Evolutionary conservation across 2,329 filamentous ascomycete species (phyloP), one percentile per base, ranked within the genome.

Genomic region (Trichoderma semiorbis): DNA sequence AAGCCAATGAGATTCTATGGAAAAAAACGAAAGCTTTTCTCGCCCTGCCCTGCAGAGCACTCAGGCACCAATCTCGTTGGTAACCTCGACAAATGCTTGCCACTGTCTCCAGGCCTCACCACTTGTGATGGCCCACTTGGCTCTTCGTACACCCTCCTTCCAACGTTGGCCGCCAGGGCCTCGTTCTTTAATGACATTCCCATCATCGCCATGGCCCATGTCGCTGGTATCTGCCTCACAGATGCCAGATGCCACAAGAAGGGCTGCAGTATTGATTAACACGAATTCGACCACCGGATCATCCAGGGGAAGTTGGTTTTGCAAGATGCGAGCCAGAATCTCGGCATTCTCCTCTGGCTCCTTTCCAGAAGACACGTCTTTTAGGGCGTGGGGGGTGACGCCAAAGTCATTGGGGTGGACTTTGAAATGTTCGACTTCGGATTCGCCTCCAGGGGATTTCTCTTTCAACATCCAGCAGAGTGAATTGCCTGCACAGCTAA

Each of bases 281-380:
- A 99, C 94, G 78, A 99, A 99, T 79, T 97, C 92, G 73, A 98
- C 82, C 67, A 99, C 93, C 0, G 96, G 94, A 76, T 97, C 90
- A 76, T 97, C 89, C 12, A 87, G 87, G 1, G 90, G 84, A 61
- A 97, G 81, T 80, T 97, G 88, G 74, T 92, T 92, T 66, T 87
- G 86, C 71, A 99, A 82, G 57, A 99, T 92, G 73, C 87, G 88
- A 80, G 90, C 91, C 73, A 99, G 83, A 61, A 97, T 97, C 73
- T 87, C 87, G 0, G 96, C 96, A 79, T 99, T 99, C 82, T 97
- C 92, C 63, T 88, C 87, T 2, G 96, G 94, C 77, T 92, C 90
- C 81, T 95, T 95, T 8, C 95, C 95, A 0, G 93, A 92, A 1
- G 92, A 94, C 1, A 98, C 96, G 16, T 90, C 89, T 62, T 83